A percentile compares a stretch with the other conserved stretches of the same genome.
phyloP scores from a whole-genome alignment of 176 grass and related monocot genomes.

The Oryza nivara region DNA sequence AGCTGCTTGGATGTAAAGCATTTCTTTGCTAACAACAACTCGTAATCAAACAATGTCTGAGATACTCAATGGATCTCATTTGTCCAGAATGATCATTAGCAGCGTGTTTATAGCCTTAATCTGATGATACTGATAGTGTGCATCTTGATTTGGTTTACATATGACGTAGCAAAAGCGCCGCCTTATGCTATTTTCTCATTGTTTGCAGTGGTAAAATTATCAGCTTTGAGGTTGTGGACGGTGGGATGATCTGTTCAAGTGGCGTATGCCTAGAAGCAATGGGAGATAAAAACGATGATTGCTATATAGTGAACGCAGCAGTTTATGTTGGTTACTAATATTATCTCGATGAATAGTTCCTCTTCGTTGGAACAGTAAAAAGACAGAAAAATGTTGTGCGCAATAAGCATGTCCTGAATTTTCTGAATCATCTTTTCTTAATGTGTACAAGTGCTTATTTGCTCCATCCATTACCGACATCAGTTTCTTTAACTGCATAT shows the following conservation, averaged over 20 bases:
- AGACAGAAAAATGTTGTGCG: not conserved
- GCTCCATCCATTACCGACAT: not conserved
- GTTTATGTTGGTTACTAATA: conserved; percentile 74
- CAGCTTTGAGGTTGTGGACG: conserved; percentile 78
- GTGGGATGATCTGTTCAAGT: conserved; percentile 91
- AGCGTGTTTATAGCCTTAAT: not conserved
- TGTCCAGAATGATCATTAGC: not conserved
- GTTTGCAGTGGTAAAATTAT: conserved; percentile 69
- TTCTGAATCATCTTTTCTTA: not conserved
- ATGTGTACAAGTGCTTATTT: not conserved
- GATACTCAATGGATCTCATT: not conserved
- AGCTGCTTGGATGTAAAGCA: not conserved
- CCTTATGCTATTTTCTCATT: conserved; percentile 9
- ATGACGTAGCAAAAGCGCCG: not conserved
- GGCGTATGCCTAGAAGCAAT: conserved; percentile 90
- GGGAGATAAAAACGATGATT: conserved; percentile 96
- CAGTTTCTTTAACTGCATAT: too few species aligned
- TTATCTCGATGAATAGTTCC: not conserved
- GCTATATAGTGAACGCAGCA: conserved; percentile 91
- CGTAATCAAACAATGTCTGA: not conserved
- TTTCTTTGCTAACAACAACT: not conserved
- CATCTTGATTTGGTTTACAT: conserved; percentile 1
- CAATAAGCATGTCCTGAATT: not conserved
- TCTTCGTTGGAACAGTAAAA: not conserved
- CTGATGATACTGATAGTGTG: not conserved